Evolutionary conservation across 1,139 yeast species (phyloP).

Genomic region (Candida tropicalis): DNA sequence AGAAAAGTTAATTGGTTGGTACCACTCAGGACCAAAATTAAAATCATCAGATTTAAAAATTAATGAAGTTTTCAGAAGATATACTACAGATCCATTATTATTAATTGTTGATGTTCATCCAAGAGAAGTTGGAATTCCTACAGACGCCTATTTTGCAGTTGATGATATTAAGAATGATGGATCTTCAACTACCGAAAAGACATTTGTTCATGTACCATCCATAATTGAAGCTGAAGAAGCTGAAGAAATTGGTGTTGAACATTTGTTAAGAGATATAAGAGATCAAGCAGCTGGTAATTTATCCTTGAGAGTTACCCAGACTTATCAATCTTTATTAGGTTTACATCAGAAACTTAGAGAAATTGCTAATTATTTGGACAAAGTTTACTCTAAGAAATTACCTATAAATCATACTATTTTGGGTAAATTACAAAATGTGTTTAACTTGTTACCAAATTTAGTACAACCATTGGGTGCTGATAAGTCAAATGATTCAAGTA

Average conservation of each 20-base stretch:
- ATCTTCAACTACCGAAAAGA: conserved; percentile 88
- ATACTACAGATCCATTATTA: conserved; percentile 79
- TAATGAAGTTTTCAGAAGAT: conserved; percentile 84
- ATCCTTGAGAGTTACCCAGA: conserved; percentile 84
- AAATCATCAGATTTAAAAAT: conserved; percentile 87
- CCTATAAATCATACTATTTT: conserved; percentile 90
- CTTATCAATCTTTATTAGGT: conserved; percentile 85
- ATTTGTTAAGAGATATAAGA: conserved; percentile 86
- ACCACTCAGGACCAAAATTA: conserved; percentile 95
- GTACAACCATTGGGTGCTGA: conserved; percentile 22
- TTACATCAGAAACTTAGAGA: conserved; percentile 79
- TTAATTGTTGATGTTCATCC: conserved; percentile 93
- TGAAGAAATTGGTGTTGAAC: conserved; percentile 99
- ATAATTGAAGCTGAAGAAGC: conserved; percentile 97
- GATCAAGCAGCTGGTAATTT: conserved; percentile 96
- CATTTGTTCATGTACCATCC: conserved; percentile 92
- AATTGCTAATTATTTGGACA: conserved; percentile 76
- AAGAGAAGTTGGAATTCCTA: conserved; percentile 81
- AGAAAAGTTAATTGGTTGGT: conserved; percentile 97
- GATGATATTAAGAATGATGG: conserved; percentile 98
- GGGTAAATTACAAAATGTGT: conserved; percentile 92
- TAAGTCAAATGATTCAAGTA: conserved; percentile 22
- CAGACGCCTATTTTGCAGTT: conserved; percentile 91
- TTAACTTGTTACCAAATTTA: conserved; percentile 88
- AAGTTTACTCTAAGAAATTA: conserved; percentile 68